Evolutionary conservation across 306 rosid genomes (phyloP).

Genomic region (Vigna angularis): DNA sequence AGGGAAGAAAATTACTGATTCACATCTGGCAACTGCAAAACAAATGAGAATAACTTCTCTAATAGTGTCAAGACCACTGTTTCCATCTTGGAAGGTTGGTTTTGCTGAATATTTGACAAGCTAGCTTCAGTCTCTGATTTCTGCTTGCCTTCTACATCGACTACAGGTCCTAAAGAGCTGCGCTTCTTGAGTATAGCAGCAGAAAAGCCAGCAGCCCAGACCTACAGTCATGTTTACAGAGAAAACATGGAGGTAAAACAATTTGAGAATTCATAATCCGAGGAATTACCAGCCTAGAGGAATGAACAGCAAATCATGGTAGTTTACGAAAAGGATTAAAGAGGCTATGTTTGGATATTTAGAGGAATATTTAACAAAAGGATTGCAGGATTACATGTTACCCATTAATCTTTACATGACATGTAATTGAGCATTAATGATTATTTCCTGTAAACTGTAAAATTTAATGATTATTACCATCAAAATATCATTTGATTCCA

Average conservation of each 20-base stretch:
- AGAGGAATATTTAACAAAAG: neutral
- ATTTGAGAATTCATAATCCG: conserved; percentile 4
- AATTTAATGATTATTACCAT: neutral
- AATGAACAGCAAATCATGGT: conserved; percentile 12
- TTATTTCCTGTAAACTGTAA: no score
- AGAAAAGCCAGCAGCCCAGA: conserved; percentile 95
- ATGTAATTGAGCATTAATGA: no score
- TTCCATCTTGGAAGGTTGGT: conserved; percentile 58
- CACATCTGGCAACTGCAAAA: conserved; percentile 67
- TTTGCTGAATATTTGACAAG: conserved; percentile 50
- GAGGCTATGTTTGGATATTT: neutral
- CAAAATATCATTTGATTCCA: neutral
- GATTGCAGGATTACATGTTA: no score
- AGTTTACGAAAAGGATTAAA: neutral
- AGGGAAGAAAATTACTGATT: conserved; percentile 55
- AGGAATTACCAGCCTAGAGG: conserved; percentile 22
- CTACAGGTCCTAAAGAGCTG: conserved; percentile 52
- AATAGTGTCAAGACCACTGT: conserved; percentile 55
- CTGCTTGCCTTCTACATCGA: conserved; percentile 39
- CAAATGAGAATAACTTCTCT: conserved; percentile 70
- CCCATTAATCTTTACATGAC: no score
- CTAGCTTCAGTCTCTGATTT: conserved; percentile 46
- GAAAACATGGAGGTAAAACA: neutral
- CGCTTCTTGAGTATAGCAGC: conserved; percentile 78
- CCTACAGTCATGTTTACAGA: conserved; percentile 48